Evolutionary conservation across 2,329 filamentous ascomycete genomes (phyloP).

Genomic region (Sphaerulina vaccinii): DNA sequence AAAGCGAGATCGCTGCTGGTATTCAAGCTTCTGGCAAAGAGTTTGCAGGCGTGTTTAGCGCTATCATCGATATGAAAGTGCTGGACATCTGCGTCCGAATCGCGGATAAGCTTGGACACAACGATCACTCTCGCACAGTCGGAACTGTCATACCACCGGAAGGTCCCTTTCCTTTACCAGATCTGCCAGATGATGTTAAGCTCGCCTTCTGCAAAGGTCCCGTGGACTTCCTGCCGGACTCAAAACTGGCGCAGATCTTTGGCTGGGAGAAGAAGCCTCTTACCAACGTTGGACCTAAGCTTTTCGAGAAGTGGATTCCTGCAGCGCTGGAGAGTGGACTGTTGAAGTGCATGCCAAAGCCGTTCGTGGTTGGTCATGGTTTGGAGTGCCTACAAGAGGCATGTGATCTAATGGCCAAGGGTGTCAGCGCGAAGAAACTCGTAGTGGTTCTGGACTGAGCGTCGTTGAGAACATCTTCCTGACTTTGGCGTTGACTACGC

Average conservation of each 20-base stretch:
- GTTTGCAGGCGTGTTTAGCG: slow-evolving; percentile 34
- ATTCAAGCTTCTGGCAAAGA: slow-evolving; percentile 31
- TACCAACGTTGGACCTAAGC: slow-evolving; percentile 32
- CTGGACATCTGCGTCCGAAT: slow-evolving; percentile 14
- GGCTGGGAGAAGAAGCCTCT: slow-evolving; percentile 25
- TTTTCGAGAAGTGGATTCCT: slow-evolving; percentile 40
- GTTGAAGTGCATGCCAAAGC: slow-evolving; percentile 42
- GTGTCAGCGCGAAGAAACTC: slow-evolving; percentile 24
- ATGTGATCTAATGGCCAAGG: slow-evolving; percentile 44
- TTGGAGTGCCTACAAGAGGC: slow-evolving; percentile 46
- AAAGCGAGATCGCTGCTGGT: slow-evolving; percentile 33
- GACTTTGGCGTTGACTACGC: too few species aligned
- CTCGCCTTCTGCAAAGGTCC: slow-evolving; percentile 11
- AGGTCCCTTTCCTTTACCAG: slow-evolving; percentile 7
- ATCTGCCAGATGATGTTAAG: slow-evolving; percentile 10
- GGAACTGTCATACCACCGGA: slow-evolving; percentile 20
- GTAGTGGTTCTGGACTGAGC: slow-evolving; percentile 39
- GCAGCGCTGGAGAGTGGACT: slow-evolving; percentile 41
- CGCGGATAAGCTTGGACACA: slow-evolving; percentile 6
- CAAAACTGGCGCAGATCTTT: slow-evolving; percentile 29
- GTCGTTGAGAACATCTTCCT: too few species aligned
- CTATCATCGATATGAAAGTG: slow-evolving; percentile 10
- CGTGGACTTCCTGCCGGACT: slow-evolving; percentile 1
- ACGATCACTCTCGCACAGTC: slow-evolving; percentile 10
- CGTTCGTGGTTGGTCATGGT: slow-evolving; percentile 44